phyloP scores from a whole-genome alignment of 768 basidiomycete genomes.

The Lactifluus subvellereus region DNA sequence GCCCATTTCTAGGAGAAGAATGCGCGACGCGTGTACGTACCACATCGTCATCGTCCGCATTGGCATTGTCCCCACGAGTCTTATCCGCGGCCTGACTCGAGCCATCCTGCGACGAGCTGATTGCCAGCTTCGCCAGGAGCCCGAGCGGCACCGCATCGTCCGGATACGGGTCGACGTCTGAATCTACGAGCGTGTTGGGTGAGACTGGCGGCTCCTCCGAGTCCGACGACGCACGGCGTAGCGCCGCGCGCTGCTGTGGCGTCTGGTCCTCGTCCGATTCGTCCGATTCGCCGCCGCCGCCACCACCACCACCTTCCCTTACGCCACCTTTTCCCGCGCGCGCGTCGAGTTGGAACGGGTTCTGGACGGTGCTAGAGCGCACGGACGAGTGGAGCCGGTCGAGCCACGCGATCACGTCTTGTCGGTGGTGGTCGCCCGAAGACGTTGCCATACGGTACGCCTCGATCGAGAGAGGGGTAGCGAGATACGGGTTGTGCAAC shows the following conservation, averaged over 20 bases:
- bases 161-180: constrained; percentile 34
- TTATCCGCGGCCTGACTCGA: constrained; percentile 26
- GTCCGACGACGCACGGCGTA: constrained; percentile 10
- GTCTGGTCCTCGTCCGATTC: constrained; percentile 21
- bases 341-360: constrained; percentile 40
- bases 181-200: constrained; percentile 28
- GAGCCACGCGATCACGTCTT: constrained; percentile 68
- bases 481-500: constrained; percentile 76
- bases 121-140: constrained; percentile 63
- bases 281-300: constrained; percentile 28
- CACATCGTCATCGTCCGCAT: constrained; percentile 30
- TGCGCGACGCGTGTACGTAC: constrained; percentile 3
- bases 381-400: constrained; percentile 61
- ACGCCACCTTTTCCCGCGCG: constrained; percentile 26
- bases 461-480: constrained; percentile 73
- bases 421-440: constrained; percentile 63
- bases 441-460: constrained; percentile 76
- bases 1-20: constrained; percentile 26
- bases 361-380: constrained; percentile 38
- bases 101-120: constrained; percentile 47
- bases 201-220: constrained; percentile 20
- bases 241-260: neutral
- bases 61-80: constrained; percentile 18
- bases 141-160: constrained; percentile 71
- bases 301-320: constrained; percentile 27